Evolutionary conservation across 2,329 filamentous ascomycete species (phyloP), one percentile per base, ranked within the genome.

Genomic region (Lecanoromycetidae sp.): DNA sequence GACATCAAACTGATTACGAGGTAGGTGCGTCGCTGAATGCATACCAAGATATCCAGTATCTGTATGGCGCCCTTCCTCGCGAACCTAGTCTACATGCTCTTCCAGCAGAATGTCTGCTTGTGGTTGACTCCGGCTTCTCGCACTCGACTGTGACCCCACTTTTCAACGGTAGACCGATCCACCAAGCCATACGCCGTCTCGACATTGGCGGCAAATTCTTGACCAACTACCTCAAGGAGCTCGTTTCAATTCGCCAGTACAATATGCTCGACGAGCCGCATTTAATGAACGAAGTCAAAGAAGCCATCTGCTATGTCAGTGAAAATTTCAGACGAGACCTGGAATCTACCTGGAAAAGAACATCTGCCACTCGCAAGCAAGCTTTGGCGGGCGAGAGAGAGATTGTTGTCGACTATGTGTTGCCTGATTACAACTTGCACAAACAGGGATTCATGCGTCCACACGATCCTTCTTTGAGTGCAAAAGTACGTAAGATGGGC

Each of bases 261-360:
- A 90, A 95, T 61, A 88, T 98, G 79, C 80, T 91, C 52, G 88
- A 94, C 62, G 91, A 98, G 57, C 82, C 84, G 1, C 82, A 93
- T 62, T 82, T 96, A 42, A 87, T 95, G 61, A 94, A 94, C 58
- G 85, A 95, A 63, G 88, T 96, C 64, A 98, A 98, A 61, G 91
- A 98, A 61, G 75, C 82, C 4, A 80, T 84, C 1, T 94, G 86
- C 60, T 96, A 84, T 57, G 80, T 95, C 9, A 83, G 84, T 2
- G 68, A 76, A 1, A 79, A 93, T 59, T 95, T 96, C 63, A 69
- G 72, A 22, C 59, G 63, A 5, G 86, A 95, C 56, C 74, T 98
- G 29, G 88, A 96, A 53, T 75, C 73, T 54, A 82, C 80, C 0
- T 94, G 87, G 87, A 91, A 87, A 62, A 84, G 82, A 5, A 79